A percentile compares a stretch with the other conserved stretches of the same genome.
Evolutionary conservation across 768 basidiomycete genomes (phyloP).

Genomic region (Xanthoconium purpureum): DNA sequence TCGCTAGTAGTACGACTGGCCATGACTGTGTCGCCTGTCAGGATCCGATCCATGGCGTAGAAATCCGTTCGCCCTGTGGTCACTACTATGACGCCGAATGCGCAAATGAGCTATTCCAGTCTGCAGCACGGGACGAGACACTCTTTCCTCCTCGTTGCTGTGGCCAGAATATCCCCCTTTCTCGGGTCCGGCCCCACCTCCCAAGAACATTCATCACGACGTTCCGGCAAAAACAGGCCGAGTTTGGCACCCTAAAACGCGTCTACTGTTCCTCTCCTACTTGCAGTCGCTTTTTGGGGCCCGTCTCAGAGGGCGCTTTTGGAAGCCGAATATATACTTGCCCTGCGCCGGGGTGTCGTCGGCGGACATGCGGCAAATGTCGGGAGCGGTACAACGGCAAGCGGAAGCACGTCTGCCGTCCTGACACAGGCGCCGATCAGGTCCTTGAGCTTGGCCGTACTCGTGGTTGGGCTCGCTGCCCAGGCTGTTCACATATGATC

Average conservation of each 20-base stretch:
- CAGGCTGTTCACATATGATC: constrained; percentile 38
- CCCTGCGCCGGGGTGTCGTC: constrained; percentile 15
- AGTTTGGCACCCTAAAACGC: constrained; percentile 22
- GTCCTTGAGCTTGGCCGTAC: constrained; percentile 26
- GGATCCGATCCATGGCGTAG: constrained; percentile 19
- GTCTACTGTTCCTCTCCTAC: constrained; percentile 37
- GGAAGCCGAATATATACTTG: constrained; percentile 18
- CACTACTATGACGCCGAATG: constrained; percentile 38
- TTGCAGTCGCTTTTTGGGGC: constrained; percentile 38
- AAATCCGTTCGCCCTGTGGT: constrained; percentile 33
- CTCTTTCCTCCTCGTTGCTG: constrained; percentile 44
- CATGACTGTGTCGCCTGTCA: constrained; percentile 18
- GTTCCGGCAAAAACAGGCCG: constrained; percentile 28
- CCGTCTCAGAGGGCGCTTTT: constrained; percentile 18
- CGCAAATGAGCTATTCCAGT: constrained; percentile 33
- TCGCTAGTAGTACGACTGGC: constrained; percentile 13
- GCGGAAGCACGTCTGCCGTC: constrained; percentile 25
- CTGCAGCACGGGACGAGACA: constrained; percentile 36
- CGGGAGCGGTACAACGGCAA: constrained; percentile 23
- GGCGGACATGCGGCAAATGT: constrained; percentile 26
- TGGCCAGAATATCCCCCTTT: constrained; percentile 28
- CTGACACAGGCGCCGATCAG: constrained; percentile 23
- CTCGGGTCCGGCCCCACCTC: constrained; percentile 25
- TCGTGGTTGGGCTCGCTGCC: constrained; percentile 38
- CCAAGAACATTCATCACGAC: constrained; percentile 12